Evolutionary conservation across 2,329 filamentous ascomycete genomes (phyloP).

Genomic region (Fusarium nelsonii): DNA sequence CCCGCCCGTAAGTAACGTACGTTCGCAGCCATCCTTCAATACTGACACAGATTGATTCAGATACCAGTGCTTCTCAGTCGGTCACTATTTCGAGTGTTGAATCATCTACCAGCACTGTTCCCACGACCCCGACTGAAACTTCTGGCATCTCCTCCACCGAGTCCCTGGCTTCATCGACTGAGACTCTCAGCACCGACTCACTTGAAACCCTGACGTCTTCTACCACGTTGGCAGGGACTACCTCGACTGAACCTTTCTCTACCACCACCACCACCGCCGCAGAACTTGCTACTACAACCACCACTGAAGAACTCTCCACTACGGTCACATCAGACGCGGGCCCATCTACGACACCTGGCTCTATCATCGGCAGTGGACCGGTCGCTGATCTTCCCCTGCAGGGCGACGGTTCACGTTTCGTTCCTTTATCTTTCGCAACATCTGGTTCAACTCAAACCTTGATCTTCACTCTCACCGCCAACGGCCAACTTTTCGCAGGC

Average conservation of each 20-base stretch:
- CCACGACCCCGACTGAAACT: background rate
- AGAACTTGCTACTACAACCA: background rate
- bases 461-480: background rate
- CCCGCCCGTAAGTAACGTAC: background rate
- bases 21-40: accelerated
- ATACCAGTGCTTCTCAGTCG: background rate
- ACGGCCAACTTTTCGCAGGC: background rate
- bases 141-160: background rate
- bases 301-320: background rate
- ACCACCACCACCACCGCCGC: background rate
- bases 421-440: conserved; percentile 1
- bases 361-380: background rate
- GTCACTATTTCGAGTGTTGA: background rate
- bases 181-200: background rate
- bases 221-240: background rate
- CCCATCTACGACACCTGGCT: background rate
- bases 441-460: conserved; percentile 8
- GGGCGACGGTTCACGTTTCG: background rate
- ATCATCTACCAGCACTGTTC: background rate
- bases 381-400: background rate
- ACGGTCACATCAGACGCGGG: background rate
- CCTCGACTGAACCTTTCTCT: background rate
- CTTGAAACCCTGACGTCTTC: background rate
- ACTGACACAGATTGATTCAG: background rate
- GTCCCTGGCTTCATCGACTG: background rate